A percentile compares a stretch with the other conserved stretches of the same genome.
These are phyloP conservation scores for Melanogaster broomeanus DNA, from an alignment of 768 basidiomycete species.

Conservation along the genomic window DNA sequence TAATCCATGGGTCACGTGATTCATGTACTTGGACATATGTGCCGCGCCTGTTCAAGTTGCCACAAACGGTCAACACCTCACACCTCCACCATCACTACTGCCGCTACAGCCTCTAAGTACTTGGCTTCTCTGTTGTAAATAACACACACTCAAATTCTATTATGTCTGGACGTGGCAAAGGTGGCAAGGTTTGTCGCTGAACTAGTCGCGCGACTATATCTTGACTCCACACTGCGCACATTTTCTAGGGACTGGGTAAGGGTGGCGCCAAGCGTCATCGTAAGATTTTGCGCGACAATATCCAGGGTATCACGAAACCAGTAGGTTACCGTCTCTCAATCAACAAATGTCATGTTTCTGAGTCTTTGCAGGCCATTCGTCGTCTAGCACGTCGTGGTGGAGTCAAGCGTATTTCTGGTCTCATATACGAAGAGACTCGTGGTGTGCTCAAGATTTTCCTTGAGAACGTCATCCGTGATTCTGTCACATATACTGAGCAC, in stretches of 20 bases:
- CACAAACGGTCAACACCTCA: not conserved
- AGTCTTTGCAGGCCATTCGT: conserved; percentile 45
- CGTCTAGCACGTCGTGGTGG: conserved; percentile 86
- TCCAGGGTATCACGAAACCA: conserved; percentile 48
- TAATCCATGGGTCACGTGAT: conserved; percentile 7
- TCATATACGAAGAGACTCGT: conserved; percentile 88
- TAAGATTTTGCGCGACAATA: conserved; percentile 79
- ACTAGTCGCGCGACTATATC: not conserved
- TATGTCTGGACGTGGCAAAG: conserved; percentile 89
- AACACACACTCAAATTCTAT: conserved; percentile 5
- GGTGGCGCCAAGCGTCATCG: conserved; percentile 83
- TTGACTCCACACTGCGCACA: not conserved
- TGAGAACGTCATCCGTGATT: conserved; percentile 82
- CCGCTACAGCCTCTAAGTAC: not conserved
- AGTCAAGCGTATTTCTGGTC: conserved; percentile 85
- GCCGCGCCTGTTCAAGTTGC: not conserved
- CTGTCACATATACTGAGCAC: conserved; percentile 91
- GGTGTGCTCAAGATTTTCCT: conserved; percentile 90
- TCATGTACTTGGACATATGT: not conserved
- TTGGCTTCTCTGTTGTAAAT: not conserved
- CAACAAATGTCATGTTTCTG: not conserved
- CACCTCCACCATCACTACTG: conserved; percentile 3
- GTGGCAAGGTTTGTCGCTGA: conserved; percentile 54
- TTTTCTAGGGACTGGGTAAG: conserved; percentile 71
- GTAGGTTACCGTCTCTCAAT: conserved; percentile 1